phyloP scores from a whole-genome alignment of 768 basidiomycete genomes.

The Podaxis mareebaensis region DNA sequence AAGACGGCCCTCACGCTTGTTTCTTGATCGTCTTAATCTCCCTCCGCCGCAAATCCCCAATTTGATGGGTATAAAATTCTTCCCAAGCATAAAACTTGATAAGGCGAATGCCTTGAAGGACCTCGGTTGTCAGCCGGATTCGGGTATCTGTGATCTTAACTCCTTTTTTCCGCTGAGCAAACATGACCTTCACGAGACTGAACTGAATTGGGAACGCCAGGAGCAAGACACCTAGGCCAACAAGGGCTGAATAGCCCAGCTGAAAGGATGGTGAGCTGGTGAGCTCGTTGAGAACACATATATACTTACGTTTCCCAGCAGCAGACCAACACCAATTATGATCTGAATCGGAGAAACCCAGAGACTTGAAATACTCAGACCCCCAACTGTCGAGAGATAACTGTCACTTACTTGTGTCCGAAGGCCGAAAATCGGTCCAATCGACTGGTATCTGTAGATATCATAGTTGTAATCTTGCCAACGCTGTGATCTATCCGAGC shows the following conservation, averaged over 20 bases:
- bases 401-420: slow-evolving; percentile 38
- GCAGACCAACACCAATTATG: slow-evolving; percentile 57
- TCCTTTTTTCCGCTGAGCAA: slow-evolving; percentile 51
- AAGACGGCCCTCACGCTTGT: slow-evolving; percentile 32
- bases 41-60: slow-evolving; percentile 36
- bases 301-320: slow-evolving; percentile 54
- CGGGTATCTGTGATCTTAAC: slow-evolving; percentile 69
- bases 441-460: slow-evolving; percentile 61
- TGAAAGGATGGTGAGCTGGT: slow-evolving; percentile 21
- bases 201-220: slow-evolving; percentile 62
- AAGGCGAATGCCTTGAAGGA: slow-evolving; percentile 66
- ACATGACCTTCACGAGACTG: slow-evolving; percentile 51
- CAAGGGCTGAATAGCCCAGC: slow-evolving; percentile 71
- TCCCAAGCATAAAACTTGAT: slow-evolving; percentile 70
- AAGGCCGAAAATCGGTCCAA: slow-evolving; percentile 50
- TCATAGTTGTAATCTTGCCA: slow-evolving; percentile 71
- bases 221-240: slow-evolving; percentile 57
- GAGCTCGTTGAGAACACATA: not conserved
- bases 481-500: slow-evolving; percentile 58
- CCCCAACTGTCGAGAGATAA: not conserved
- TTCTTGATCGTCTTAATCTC: slow-evolving; percentile 41
- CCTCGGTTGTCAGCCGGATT: slow-evolving; percentile 64
- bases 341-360: slow-evolving; percentile 68
- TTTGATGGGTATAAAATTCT: slow-evolving; percentile 44
- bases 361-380: slow-evolving; percentile 34